A percentile compares a stretch with the other conserved stretches of the same genome.
phyloP scores from a whole-genome alignment of 1,284 basidiomycete species.

The Ganoderma sinense region DNA sequence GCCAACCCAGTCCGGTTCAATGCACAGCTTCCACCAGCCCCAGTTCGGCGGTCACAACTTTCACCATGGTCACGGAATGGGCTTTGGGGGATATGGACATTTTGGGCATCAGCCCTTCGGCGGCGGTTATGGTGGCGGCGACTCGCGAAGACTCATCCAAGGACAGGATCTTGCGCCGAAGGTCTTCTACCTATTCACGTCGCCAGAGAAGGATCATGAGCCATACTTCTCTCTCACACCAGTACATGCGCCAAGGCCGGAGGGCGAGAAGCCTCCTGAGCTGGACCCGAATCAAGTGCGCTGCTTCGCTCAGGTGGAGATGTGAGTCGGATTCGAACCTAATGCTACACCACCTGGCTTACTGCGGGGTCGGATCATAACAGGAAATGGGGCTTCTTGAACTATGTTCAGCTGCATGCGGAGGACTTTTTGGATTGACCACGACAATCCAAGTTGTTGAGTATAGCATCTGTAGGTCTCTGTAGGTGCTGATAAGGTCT shows the following conservation, averaged over 20 bases:
- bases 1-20: conserved; percentile 2
- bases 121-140: background rate
- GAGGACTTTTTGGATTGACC: conserved; percentile 36
- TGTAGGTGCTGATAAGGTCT: background rate
- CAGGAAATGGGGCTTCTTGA: conserved; percentile 37
- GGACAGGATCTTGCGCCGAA: conserved; percentile 31
- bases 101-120: conserved; percentile 20
- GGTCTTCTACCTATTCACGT: conserved; percentile 38
- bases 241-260: conserved; percentile 22
- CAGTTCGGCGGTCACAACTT: conserved; percentile 5
- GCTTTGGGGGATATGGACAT: background rate
- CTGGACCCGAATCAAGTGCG: conserved; percentile 19
- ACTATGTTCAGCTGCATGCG: conserved; percentile 40
- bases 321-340: conserved; percentile 21
- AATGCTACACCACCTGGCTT: background rate
- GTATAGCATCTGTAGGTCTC: background rate
- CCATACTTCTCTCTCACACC: conserved; percentile 36
- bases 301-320: conserved; percentile 28
- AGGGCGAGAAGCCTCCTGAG: conserved; percentile 23
- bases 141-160: conserved; percentile 12
- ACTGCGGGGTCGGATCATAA: background rate
- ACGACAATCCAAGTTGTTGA: background rate
- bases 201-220: conserved; percentile 28
- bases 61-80: conserved; percentile 1
- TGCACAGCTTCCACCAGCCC: background rate